Evolutionary conservation across 768 basidiomycete genomes (phyloP).

Genomic region (Favolaschia claudopus): DNA sequence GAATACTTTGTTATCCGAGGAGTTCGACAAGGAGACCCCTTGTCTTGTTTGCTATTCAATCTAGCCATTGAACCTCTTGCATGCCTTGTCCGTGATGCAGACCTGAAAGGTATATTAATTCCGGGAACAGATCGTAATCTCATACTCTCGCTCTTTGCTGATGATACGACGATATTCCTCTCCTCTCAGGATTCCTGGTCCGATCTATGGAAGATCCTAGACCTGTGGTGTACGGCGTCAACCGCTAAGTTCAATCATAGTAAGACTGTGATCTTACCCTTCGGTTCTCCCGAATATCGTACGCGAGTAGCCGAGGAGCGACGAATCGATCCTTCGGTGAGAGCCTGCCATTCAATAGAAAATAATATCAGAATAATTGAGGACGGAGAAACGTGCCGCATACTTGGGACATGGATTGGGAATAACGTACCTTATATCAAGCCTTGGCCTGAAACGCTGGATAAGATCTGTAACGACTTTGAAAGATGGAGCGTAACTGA

Average conservation of each 20-base stretch:
- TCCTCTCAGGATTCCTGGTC: conserved; percentile 35
- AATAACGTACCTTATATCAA: conserved; percentile 4
- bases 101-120: conserved; percentile 35
- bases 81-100: conserved; percentile 33
- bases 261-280: conserved; percentile 49
- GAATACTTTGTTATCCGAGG: conserved; percentile 21
- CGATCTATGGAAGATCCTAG: conserved; percentile 35
- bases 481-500: too few species aligned
- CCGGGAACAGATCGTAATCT: conserved; percentile 28
- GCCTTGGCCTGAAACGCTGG: conserved; percentile 1
- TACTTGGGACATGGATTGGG: conserved; percentile 9
- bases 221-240: conserved; percentile 47
- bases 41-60: conserved; percentile 49
- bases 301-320: conserved; percentile 4
- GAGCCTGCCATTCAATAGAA: not conserved
- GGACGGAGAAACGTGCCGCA: not conserved
- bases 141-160: conserved; percentile 46
- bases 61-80: conserved; percentile 51
- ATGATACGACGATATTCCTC: conserved; percentile 50
- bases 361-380: not conserved
- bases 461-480: conserved; percentile 7
- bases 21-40: conserved; percentile 44
- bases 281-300: conserved; percentile 34
- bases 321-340: not conserved
- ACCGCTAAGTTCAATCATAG: conserved; percentile 48